Evolutionary conservation across 352 stramenopile genomes (phyloP), one percentile per base, ranked within the genome.

Genomic region (Phytophthora colocasiae): DNA sequence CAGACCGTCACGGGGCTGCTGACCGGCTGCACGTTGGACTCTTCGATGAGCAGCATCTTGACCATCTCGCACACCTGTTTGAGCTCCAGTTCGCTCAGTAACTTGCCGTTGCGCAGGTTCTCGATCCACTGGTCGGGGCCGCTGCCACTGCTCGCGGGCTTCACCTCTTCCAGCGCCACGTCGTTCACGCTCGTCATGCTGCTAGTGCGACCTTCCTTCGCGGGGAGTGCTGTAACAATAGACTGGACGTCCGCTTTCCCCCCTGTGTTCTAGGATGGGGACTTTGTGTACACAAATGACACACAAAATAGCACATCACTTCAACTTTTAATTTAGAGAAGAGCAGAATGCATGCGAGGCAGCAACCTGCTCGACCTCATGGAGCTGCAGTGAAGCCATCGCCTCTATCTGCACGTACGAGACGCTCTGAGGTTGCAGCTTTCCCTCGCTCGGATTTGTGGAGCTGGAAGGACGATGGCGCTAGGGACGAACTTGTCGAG

Each of bases 1-100:
- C 89, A 96, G 14, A 97, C 87, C 7, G 85, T 97, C 68, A 97
- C 89, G 53, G 91, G 91, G 60, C 83, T 94, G 66, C 83, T 95
- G 71, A 97, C 90, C 51, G 88, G 81, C 66, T 96, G 89, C 47
- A 97, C 90, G 69, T 97, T 97, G 61, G 86, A 95, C 71, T 97
- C 91, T 65, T 97, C 90, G 50, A 97, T 95, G 26, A 97, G 78
- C 58, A 97, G 85, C 61, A 95, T 72, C 78, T 97, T 97, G 46
- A 96, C 89, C 64, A 95, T 94, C 72, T 95, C 83, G 71, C 89
- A 97, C 47, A 96, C 80, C 69, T 93, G 81, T 68, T 96, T 95
- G 62, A 97, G 81, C 74, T 97, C 87, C 59, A 94, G 73, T 76
- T 97, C 90, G 58, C 79, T 91, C 53, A 97, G 73, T 45, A 95